Evolutionary conservation across 2,329 filamentous ascomycete species (phyloP), one percentile per base, ranked within the genome.

Genomic region (Fusarium sp.): DNA sequence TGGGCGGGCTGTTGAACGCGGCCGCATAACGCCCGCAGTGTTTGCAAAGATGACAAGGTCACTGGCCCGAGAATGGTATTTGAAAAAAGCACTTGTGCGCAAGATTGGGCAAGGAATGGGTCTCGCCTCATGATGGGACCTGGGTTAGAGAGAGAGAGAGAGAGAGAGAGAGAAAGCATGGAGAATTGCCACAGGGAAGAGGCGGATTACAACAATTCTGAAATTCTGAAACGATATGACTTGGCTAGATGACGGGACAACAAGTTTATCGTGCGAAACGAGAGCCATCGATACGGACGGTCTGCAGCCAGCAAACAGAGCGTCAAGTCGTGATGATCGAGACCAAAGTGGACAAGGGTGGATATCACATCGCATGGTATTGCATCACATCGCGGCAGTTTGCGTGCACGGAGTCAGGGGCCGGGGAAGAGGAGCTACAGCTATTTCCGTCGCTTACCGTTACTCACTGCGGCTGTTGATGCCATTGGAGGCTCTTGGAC

Each of bases 61-160:
- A 32, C 76, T 95, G 47, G 90, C 90, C 2, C 79, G 92, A 45
- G 92, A 96, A 75, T 91, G 89, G 83, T 96, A 91, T 72, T 74
- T 93, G 71, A 93, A 93, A 80, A 93, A 93, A 80, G 91, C 90
- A 9, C 76, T 94, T 46, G 87, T 89, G 41, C 85, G 84, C 71
- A 94, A 94, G 80, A 92, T 93, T 74, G 88, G 86, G 3, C 80
- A 79, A 53, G 90, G 91, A 0, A 90, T 95, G 88, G 91, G 90
- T 3, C 77, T 95, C 53, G 71, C 70, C 31, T 62, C 69, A 39
- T 78, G 67, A 64, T 45, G 31, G 25, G 29, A 43, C 10, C 35
- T 9, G 27, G 55, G 44, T 23, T 21, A 39, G 42, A 39, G 38
- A 42, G 42, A 35, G 19, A 19, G 4, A 19, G 19, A 56, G 29